Evolutionary conservation across 352 stramenopile species (phyloP), one percentile per base, ranked within the genome.

Genomic region (Pythium aquatile): DNA sequence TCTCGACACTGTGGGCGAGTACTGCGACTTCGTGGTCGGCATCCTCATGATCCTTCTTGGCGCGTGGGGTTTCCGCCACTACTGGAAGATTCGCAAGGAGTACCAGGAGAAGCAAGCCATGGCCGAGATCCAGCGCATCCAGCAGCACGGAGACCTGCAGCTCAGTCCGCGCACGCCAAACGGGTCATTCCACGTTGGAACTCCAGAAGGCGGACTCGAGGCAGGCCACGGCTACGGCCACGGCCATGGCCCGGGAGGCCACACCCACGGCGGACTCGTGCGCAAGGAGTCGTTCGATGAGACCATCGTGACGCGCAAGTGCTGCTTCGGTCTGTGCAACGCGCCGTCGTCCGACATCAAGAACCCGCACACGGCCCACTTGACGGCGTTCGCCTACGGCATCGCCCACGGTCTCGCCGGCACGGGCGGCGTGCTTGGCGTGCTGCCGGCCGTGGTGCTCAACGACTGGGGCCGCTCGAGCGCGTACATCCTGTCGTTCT

Each of bases 401-500:
- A 80, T 93, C 44, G 63, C 88, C 40, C 84, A 96, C 69, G 87
- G 87, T 17, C 66, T 96, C 30, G 82, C 87, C 1, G 73, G 73
- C n/a, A 70, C 73, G 17, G 73, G 73, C 39, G 72, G 73, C 20
- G 63, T 79, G 40, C 63, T 96, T 11, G 84, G 83, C 29, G 77
- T 96, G 24, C 77, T 96, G 42, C 87, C 87, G 6, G 83, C 84
- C 1, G 75, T 93, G 5, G 73, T 90, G 65, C 59, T 93, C 42
- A 76, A 86, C 55, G 63, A 90, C 58, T 70, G 59, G 55, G 55
- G 44, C 42, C 60, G 80, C 20, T 83, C 79, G 35, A 68, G 68
- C 9, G 55, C 84, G 26, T 96, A 96, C 65, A 53, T 96, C 5
- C 63, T 71, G 4, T 83, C 77, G 26, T 96, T 96, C 73, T 96